Percentiles rank a stretch among this genome's conserved stretches.
Evolutionary conservation across 306 rosid species (phyloP).

Genomic region (Echinosophora koreensis): DNA sequence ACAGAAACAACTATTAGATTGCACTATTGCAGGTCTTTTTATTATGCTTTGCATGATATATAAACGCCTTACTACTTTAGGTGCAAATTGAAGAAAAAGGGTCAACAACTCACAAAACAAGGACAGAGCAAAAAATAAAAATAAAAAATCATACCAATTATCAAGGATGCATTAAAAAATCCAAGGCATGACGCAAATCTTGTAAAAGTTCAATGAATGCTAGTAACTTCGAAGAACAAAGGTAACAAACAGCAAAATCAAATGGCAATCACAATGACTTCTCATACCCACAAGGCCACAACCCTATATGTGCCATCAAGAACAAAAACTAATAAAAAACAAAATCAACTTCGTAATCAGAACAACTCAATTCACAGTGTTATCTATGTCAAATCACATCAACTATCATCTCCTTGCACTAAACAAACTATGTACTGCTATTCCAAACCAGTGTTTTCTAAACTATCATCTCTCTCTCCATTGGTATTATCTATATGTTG

Average conservation of each 20-base stretch:
- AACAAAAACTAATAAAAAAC: not conserved
- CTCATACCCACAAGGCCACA: not conserved
- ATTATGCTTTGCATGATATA: constrained; percentile 11
- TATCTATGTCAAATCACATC: not conserved
- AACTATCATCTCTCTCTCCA: too few relatives aligned
- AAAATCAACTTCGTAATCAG: not conserved
- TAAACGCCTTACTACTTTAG: constrained; percentile 4
- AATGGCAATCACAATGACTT: not conserved
- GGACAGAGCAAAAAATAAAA: not conserved
- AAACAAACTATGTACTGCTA: not conserved
- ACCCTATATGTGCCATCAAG: not conserved
- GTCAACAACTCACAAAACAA: not conserved
- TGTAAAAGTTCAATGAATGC: not conserved
- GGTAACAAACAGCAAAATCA: not conserved
- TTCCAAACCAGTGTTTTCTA: too few relatives aligned
- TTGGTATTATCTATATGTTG: too few relatives aligned
- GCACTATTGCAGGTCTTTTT: not conserved
- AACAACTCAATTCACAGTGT: constrained; percentile 13
- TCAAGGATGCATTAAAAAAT: not conserved
- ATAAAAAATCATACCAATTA: not conserved
- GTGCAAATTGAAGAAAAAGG: constrained; percentile 16
- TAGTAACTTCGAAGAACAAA: constrained; percentile 23
- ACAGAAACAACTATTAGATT: constrained; percentile 19
- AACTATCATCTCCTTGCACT: not conserved
- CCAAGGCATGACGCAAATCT: not conserved